These are phyloP conservation scores for Mortierella sp. DNA, from an alignment of 371 early-diverging fungal species.

Conservation along the genomic window DNA sequence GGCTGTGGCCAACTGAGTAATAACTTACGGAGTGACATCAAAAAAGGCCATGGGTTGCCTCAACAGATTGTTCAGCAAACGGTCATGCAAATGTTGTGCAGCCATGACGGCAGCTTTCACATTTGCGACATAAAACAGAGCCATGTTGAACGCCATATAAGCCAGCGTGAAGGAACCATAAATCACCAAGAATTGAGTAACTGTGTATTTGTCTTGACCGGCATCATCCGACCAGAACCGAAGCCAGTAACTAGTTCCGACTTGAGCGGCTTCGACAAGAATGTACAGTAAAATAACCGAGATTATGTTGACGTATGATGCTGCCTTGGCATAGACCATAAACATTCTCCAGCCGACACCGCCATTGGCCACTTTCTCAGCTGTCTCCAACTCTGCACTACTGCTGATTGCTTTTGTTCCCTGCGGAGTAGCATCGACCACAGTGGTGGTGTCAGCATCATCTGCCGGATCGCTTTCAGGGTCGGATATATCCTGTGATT, in stretches of 20 bases:
- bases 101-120: constrained; percentile 15
- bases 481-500: not conserved
- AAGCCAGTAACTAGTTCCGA: constrained; percentile 47
- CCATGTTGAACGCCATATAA: constrained; percentile 26
- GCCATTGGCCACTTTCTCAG: constrained; percentile 86
- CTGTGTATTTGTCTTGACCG: constrained; percentile 9
- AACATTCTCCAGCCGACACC: constrained; percentile 80
- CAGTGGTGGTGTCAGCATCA: constrained; percentile 4
- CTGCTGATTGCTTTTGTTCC: not conserved
- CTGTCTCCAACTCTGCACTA: constrained; percentile 65
- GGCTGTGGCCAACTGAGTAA: not conserved
- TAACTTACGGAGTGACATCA: constrained; percentile 14
- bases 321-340: constrained; percentile 78
- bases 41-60: constrained; percentile 68
- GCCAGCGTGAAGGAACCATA: constrained; percentile 29
- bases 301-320: constrained; percentile 56
- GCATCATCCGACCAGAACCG: constrained; percentile 12
- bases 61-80: constrained; percentile 42
- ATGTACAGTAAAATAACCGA: constrained; percentile 17
- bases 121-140: constrained; percentile 28
- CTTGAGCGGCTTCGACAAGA: constrained; percentile 33
- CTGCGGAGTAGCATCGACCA: not conserved
- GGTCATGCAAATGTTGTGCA: constrained; percentile 10
- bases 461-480: constrained; percentile 31
- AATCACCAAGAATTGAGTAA: constrained; percentile 22